Base-by-base conservation (phyloP, 768 basidiomycete species). In the Tylopilus intermedius region DNA sequence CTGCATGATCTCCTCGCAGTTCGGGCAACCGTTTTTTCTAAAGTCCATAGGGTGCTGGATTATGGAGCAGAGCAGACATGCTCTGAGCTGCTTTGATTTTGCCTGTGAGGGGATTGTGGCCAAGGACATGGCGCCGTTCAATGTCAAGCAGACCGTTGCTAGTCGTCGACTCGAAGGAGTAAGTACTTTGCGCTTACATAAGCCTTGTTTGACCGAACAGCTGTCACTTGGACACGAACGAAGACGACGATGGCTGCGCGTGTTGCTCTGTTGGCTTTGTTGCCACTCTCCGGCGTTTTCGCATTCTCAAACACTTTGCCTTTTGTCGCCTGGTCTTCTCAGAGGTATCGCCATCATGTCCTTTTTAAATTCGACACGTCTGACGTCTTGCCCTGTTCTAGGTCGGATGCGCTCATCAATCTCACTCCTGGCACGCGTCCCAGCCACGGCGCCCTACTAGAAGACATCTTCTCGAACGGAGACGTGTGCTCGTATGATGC, bases 1-100 rank as follows among this genome's bases (percentile, higher is more conserved):
- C 77, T 94, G 88, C 68, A 98, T 80, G 59, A 94, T 77, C 66
- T 95, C 91, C 61, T 98, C 95, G 65, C 96, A 99, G 68, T 99
- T 99, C 41, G 95, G 95, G 67, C 96, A 99, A 5, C 96, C 96
- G 21, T 76, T 72, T 61, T 81, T 84, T 40, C 86, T 76, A 67
- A 97, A 99, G 59, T 97, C 95, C 38, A 76, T 73, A 0, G 91
- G 83, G 0, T 84, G 76, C 62, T 92, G 92, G 18, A 98, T 82
- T 56, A 96, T 81, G 0, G 94, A 96, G 70, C 96, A 99, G 38
- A 97, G 79, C 2, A 97, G 78, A 65, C 95, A 99, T 18, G 95
- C 94, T 50, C 95, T 80, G 8, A 94, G 81, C 51, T 82, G 79
- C 63, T 84, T 89, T 53, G 84, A 83, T 60, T 78, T 83, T 39